phyloP scores from a whole-genome alignment of 768 basidiomycete genomes.

The Boletales sp. region DNA sequence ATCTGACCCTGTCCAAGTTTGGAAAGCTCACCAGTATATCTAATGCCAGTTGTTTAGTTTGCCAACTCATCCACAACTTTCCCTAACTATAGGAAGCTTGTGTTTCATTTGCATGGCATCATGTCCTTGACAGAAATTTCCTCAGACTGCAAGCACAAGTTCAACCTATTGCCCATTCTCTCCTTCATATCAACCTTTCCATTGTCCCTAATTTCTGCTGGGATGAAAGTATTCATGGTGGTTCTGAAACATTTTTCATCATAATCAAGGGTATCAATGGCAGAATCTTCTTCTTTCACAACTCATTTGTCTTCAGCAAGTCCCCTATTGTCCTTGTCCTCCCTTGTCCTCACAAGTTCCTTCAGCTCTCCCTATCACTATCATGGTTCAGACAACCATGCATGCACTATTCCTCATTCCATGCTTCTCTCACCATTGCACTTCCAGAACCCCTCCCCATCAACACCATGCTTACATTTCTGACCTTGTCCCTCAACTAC shows the following conservation, averaged over 20 bases:
- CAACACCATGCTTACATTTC: no score
- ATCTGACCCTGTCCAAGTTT: constrained; percentile 85
- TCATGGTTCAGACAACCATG: no score
- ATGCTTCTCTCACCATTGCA: no score
- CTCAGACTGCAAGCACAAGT: constrained; percentile 90
- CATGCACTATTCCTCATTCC: no score
- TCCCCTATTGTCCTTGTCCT: no score
- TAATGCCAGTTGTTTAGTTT: constrained; percentile 88
- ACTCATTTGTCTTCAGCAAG: constrained; percentile 86
- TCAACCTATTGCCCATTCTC: constrained; percentile 91
- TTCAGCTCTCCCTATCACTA: no score
- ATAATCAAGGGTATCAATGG: constrained; percentile 97
- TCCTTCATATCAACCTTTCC: constrained; percentile 88
- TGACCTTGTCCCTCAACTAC: no score
- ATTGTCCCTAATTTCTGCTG: constrained; percentile 98
- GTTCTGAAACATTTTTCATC: constrained; percentile 88
- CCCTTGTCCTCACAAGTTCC: no score
- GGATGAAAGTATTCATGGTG: constrained; percentile 92
- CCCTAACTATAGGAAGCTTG: constrained; percentile 80
- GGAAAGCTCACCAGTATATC: constrained; percentile 93
- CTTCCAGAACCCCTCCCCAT: no score
- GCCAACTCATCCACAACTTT: constrained; percentile 92
- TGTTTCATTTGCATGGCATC: neutral
- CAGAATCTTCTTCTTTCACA: constrained; percentile 93
- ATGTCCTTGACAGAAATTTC: neutral